Evolutionary conservation across 2,329 filamentous ascomycete genomes (phyloP), one percentile per base, ranked within the genome.

Genomic region (Colletotrichum sansevieriae): DNA sequence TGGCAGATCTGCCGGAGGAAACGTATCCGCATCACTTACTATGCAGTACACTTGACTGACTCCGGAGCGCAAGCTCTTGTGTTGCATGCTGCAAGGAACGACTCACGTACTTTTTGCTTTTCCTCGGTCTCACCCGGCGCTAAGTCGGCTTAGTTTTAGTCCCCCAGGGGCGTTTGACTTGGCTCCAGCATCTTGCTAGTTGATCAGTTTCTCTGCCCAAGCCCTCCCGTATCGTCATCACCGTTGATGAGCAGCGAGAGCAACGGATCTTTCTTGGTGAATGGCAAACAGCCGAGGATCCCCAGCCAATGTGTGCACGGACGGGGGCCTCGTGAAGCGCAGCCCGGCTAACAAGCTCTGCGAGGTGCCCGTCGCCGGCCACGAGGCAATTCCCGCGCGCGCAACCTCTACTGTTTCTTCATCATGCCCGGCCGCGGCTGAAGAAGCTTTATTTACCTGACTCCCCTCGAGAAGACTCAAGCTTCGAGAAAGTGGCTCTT

Each of bases 1-100:
- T 68, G 60, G 49, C 62, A 65, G 62, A 65, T 65, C 47, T 43
- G 62, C 62, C 43, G 65, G 49, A 65, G 65, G 64, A 47, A 47
- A 44, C 62, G 51, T 18, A 49, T 55, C 55, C 65, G 65, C 47
- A 65, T 39, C 61, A 59, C 37, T 22, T 20, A n/a, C n/a, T n/a
- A n/a, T n/a, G n/a, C n/a, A n/a, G n/a, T n/a, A 49, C 20, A 13
- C 56, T 20, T n/a, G 15, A 55, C 37, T 47, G 57, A 66, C 47
- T 65, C 55, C 52, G 18, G 10, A 20, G 29, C n/a, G 39, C 41
- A 1, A 66, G 63, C 51, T 56, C 49, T 43, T 35, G 33, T 66
- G 47, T 56, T 49, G 63, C 63, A 61, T 49, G 39, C 39, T 61
- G 51, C 63, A 56, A 35, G 33, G 22, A 66, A 51, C 63, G 58